Evolutionary conservation across 169 alveolate genomes (phyloP).

Genomic region (Eimeria falciformis): DNA sequence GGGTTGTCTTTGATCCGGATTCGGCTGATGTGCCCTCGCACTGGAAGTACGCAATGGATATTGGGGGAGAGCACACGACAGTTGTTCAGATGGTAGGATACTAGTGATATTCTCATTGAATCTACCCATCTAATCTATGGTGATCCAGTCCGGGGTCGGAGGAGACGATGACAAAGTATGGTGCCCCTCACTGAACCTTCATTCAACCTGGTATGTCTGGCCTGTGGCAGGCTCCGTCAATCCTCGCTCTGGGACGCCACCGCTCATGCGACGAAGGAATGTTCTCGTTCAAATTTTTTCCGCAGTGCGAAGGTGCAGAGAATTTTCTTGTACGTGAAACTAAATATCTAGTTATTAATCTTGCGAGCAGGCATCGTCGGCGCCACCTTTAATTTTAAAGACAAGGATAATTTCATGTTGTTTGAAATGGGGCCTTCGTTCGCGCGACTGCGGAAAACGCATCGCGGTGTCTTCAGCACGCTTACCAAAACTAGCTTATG

Average conservation of each 20-base stretch:
- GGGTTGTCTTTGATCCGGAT: conserved; percentile 21
- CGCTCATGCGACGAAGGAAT: conserved; percentile 86
- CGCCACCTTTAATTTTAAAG: conserved; percentile 83
- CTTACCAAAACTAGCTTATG: conserved; percentile 83
- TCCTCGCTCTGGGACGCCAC: conserved; percentile 83
- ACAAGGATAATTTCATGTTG: conserved; percentile 85
- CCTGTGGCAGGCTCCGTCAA: conserved; percentile 75
- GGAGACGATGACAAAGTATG: conserved; percentile 15
- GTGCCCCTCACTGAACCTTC: neutral
- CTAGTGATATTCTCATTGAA: neutral
- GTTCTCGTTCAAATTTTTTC: conserved; percentile 84
- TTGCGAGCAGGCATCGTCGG: conserved; percentile 81
- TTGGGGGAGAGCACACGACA: conserved; percentile 88
- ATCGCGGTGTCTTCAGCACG: conserved; percentile 81
- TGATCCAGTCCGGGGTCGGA: neutral
- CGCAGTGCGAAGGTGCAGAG: conserved; percentile 84
- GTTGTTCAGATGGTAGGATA: conserved; percentile 83
- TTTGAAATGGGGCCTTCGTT: conserved; percentile 84
- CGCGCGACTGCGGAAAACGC: conserved; percentile 84
- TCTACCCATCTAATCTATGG: neutral
- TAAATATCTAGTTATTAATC: neutral
- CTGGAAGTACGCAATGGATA: conserved; percentile 85
- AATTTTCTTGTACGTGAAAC: neutral
- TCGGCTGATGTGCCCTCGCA: conserved; percentile 13
- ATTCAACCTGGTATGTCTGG: neutral